Evolutionary conservation across 23 red algal genomes (phyloP), one percentile per base, ranked within the genome.

Genomic region (Chondrus crispus): DNA sequence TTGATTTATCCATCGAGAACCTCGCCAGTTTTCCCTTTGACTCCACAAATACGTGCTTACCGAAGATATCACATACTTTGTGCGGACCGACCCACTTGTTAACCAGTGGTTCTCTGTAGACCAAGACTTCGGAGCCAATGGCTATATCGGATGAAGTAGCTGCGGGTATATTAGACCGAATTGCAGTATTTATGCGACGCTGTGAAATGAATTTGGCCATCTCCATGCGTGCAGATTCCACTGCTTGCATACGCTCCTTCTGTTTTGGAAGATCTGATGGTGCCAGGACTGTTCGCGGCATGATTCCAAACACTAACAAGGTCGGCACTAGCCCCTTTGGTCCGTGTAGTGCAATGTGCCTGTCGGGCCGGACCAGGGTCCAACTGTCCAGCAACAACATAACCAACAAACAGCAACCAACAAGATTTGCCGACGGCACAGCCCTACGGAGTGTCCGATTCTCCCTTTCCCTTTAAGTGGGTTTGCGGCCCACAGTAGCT

Each of bases 261-360:
- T 85, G 81, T 30, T 66, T 42, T 62, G 54, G 81, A 12, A 85
- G 81, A 48, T 85, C 60, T 18, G 14, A 38, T 6, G 81, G 49
- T 62, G 30, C 40, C 11, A 75, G 53, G 3, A 16, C 50, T 0
- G 64, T 62, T 12, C 81, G 43, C 18, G 81, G 1, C 35, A 46
- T 20, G 44, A 85, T 68, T 16, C 81, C 54, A 58, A 85, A 85
- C 24, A 85, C 54, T 41, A 85, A 32, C 43, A 85, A 69, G 16
- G 29, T 7, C 4, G 54, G 53, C 0, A 48, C 37, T 12, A 85
- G 37, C 26, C 81, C 81, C 44, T 18, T 33, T 0, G 81, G 81
- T 16, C 81, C 81, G n/a, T n/a, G n/a, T n/a, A n/a, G n/a, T n/a
- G n/a, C n/a, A n/a, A n/a, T n/a, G n/a, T n/a, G n/a, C n/a, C n/a